Evolutionary conservation across 176 grass and related monocot species (phyloP).

Genomic region (Oryza glumipatula): DNA sequence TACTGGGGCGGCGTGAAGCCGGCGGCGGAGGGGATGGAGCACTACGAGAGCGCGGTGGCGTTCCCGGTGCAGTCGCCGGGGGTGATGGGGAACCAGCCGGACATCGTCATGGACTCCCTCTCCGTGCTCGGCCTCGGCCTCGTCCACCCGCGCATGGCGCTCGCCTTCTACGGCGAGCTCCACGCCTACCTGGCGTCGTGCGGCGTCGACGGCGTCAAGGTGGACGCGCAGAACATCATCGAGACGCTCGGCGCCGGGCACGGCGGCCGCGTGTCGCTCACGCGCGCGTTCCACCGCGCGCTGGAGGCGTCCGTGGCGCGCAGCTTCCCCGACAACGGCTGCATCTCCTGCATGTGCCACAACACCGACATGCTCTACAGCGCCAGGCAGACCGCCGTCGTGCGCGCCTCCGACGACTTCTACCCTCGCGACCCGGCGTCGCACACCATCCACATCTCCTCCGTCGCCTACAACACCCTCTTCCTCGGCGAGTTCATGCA

Average conservation of each 20-base stretch:
- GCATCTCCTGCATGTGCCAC: slow-evolving; percentile 72
- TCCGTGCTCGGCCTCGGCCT: slow-evolving; percentile 53
- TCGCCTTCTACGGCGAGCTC: slow-evolving; percentile 59
- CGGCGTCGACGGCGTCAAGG: slow-evolving; percentile 57
- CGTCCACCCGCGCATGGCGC: slow-evolving; percentile 56
- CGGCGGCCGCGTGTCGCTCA: slow-evolving; percentile 54
- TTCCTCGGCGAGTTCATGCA: slow-evolving; percentile 85
- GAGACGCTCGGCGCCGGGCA: slow-evolving; percentile 53
- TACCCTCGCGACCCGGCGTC: slow-evolving; percentile 74
- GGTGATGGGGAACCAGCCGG: slow-evolving; percentile 60
- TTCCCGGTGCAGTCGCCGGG: slow-evolving; percentile 59
- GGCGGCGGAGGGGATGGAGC: slow-evolving; percentile 55
- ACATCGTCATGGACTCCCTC: slow-evolving; percentile 55
- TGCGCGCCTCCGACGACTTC: slow-evolving; percentile 77
- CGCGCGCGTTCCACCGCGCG: slow-evolving; percentile 46
- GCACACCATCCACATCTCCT: slow-evolving; percentile 68
- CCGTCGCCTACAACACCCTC: slow-evolving; percentile 71
- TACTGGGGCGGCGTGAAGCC: slow-evolving; percentile 70
- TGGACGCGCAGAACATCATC: slow-evolving; percentile 50
- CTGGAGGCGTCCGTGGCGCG: slow-evolving; percentile 52
- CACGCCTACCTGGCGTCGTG: slow-evolving; percentile 53
- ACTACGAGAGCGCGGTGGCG: slow-evolving; percentile 49
- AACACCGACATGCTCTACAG: slow-evolving; percentile 76
- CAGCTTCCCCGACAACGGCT: slow-evolving; percentile 64
- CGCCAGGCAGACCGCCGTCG: slow-evolving; percentile 57